Percentiles rank a stretch among this genome's conserved stretches.
phyloP scores from a whole-genome alignment of 495 filamentous ascomycete species.

The Tuber indicum region DNA sequence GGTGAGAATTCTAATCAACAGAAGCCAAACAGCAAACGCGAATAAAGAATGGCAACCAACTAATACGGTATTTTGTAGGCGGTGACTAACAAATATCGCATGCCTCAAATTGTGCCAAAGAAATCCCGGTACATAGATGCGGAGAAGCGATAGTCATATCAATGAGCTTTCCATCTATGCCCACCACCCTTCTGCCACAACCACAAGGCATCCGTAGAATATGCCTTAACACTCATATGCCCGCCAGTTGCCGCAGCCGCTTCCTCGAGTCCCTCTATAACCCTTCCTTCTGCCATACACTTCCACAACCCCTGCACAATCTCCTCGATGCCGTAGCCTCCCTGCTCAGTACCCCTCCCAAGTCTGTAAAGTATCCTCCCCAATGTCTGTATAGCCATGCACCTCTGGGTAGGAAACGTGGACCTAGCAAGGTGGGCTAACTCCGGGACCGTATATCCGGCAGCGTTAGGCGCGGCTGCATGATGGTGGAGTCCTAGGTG shows the following conservation, averaged over 20 bases:
- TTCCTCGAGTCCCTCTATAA: slow-evolving; percentile 64
- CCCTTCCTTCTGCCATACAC: slow-evolving; percentile 66
- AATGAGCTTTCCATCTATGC: slow-evolving; percentile 39
- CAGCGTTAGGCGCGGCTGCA: slow-evolving; percentile 83
- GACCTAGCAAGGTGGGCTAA: slow-evolving; percentile 75
- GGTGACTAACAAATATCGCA: background rate
- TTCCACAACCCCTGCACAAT: slow-evolving; percentile 61
- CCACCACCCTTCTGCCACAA: slow-evolving; percentile 47
- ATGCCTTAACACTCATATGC: slow-evolving; percentile 59
- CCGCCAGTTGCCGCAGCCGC: slow-evolving; percentile 56
- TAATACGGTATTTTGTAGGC: background rate
- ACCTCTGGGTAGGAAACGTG: slow-evolving; percentile 75
- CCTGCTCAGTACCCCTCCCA: slow-evolving; percentile 56
- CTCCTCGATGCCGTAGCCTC: slow-evolving; percentile 56
- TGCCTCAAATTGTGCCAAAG: background rate
- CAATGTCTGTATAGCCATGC: slow-evolving; percentile 83
- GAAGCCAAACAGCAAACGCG: background rate
- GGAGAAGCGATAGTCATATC: background rate
- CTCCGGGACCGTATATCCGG: slow-evolving; percentile 89
- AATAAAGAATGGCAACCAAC: background rate
- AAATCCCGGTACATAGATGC: background rate
- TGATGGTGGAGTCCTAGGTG: slow-evolving; percentile 87
- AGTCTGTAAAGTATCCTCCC: slow-evolving; percentile 79
- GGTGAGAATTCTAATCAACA: background rate
- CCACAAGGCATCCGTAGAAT: slow-evolving; percentile 89